These are phyloP conservation scores for Citrullus colocynthis DNA, from an alignment of 306 rosid species.

Conservation along the genomic window DNA sequence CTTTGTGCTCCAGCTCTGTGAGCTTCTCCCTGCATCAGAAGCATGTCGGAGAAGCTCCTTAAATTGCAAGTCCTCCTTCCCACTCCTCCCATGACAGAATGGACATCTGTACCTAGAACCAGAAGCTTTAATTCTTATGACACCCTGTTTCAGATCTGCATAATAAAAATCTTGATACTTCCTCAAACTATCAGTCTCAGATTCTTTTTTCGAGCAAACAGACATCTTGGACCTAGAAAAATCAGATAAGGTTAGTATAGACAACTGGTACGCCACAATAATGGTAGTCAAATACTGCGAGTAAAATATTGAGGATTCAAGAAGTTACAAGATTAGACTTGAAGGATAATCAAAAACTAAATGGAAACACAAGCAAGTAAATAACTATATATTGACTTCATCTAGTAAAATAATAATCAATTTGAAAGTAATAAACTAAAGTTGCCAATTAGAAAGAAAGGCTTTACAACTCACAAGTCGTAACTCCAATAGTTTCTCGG, in stretches of 20 bases:
- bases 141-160: conserved; percentile 28
- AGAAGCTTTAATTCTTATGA: conserved; percentile 17
- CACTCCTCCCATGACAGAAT: conserved; percentile 29
- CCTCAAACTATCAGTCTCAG: conserved; percentile 20
- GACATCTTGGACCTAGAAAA: conserved; percentile 29
- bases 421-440: neutral
- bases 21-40: conserved; percentile 7
- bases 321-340: neutral
- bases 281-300: neutral
- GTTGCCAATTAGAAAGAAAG: neutral
- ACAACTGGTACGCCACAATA: neutral
- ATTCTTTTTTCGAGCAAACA: conserved; percentile 2
- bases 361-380: neutral
- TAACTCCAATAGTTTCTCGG: neutral
- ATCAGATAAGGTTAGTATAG: neutral
- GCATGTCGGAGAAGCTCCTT: conserved; percentile 52
- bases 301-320: neutral
- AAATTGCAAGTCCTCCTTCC: conserved; percentile 13
- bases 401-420: neutral
- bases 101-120: conserved; percentile 49
- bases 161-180: conserved; percentile 24
- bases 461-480: neutral
- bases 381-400: neutral
- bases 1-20: conserved; percentile 15
- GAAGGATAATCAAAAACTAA: neutral